Evolutionary conservation across 2,329 filamentous ascomycete genomes (phyloP).

Genomic region (Plenodomus biglobosus): DNA sequence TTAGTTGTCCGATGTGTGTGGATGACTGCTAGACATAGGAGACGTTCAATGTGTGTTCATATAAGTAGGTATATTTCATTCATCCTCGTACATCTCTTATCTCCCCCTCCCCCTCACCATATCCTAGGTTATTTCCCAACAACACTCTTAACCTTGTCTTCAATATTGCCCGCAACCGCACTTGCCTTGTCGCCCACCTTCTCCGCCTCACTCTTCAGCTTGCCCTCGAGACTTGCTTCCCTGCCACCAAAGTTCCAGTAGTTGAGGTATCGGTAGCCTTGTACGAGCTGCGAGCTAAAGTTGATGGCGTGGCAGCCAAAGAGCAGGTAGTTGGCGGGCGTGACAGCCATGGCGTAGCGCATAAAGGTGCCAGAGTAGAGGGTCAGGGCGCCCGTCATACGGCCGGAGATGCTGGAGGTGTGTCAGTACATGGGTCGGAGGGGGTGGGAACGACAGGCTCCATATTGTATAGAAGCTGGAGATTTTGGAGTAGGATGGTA

Average conservation of each 20-base stretch:
- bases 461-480: no score
- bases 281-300: slow-evolving; percentile 61
- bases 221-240: slow-evolving; percentile 46
- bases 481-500: no score
- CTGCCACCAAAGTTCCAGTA: slow-evolving; percentile 59
- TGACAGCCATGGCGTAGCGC: slow-evolving; percentile 66
- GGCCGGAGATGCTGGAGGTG: slow-evolving; percentile 61
- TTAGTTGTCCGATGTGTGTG: no score
- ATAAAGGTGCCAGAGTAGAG: slow-evolving; percentile 66
- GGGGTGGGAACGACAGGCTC: no score
- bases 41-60: no score
- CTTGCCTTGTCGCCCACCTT: slow-evolving; percentile 7
- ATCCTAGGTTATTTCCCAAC: slow-evolving; percentile 14
- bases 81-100: background rate
- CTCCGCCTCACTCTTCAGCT: slow-evolving; percentile 42
- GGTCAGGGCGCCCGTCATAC: slow-evolving; percentile 63
- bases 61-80: background rate
- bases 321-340: slow-evolving; percentile 66
- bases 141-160: slow-evolving; percentile 12
- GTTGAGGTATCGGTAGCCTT: slow-evolving; percentile 63
- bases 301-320: slow-evolving; percentile 69
- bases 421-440: background rate
- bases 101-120: background rate
- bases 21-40: no score
- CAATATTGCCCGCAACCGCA: slow-evolving; percentile 7